Base-by-base conservation (phyloP, 257 asterid species). In the Salvia splendens region DNA sequence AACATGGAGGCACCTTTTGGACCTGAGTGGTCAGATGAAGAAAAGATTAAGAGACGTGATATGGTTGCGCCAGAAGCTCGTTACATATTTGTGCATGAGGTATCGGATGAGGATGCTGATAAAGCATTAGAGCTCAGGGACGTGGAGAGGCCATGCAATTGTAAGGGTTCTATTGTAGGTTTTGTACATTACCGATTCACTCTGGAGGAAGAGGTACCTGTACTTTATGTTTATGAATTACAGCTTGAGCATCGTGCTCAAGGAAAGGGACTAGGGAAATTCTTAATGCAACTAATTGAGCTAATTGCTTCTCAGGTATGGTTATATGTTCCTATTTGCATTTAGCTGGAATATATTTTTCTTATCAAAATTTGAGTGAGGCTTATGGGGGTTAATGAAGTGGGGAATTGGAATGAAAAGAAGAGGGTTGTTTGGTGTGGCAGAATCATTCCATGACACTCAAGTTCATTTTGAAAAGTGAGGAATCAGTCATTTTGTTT, bases 1-100 rank as follows among this genome's bases (percentile, higher is more conserved):
- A 93, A 93, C 69, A 93, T 93, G 97, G 92, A 86, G 83, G 87
- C n/a, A 14, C 83, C 83, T 41, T 90, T 75, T 85, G 96, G 95
- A 64, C 69, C 81, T n/a, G 95, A 90, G 79, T 93, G 99, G 99
- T 82, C 88, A 11, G 57, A 73, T 61, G 97, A 93, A 79, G 95
- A 93, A 80, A 93, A 85, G 82, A 82, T 77, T 73, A 93, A 90
- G 79, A 85, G 86, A 30, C 83, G 84, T 80, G 96, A 90, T 76
- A 93, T 90, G 97, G 85, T 80, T 53, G 77, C 96, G 42, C 73
- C 73, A 41, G 96, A 86, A 66, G 95, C 97, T 65, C 86, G 75
- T 16, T 93, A 93, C 78, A 74, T 93, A 77, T 88, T 88, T 78
- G 87, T 82, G 28, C 83, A 74, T 53, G 91, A 86, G 73, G 74